These are phyloP conservation scores for Lenzites betulinus DNA, from an alignment of 768 basidiomycete species.

Conservation along the genomic window DNA sequence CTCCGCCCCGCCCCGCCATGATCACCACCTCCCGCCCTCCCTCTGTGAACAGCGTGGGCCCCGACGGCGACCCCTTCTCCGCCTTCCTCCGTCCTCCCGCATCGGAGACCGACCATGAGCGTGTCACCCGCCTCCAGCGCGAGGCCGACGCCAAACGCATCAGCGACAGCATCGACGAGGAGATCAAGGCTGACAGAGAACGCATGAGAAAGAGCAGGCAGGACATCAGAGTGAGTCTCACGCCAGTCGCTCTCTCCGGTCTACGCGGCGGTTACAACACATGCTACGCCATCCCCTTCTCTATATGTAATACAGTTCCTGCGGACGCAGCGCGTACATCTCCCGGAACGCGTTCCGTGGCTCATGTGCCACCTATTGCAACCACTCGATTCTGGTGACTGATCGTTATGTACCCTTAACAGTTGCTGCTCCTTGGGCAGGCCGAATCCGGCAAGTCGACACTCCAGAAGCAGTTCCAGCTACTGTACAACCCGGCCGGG, in stretches of 20 bases:
- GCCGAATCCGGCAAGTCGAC: constrained; percentile 83
- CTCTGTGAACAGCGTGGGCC: constrained; percentile 56
- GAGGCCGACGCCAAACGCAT: constrained; percentile 77
- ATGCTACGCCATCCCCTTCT: neutral
- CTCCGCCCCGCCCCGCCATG: constrained; percentile 36
- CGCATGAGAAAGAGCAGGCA: constrained; percentile 62
- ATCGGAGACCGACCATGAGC: constrained; percentile 67
- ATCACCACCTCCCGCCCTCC: constrained; percentile 58
- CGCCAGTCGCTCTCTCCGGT: constrained; percentile 24
- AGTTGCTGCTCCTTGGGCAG: constrained; percentile 72
- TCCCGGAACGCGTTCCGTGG: constrained; percentile 33
- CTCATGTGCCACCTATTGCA: neutral
- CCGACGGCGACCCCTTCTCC: constrained; percentile 69
- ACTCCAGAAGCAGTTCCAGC: constrained; percentile 82
- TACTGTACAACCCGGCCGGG: constrained; percentile 70
- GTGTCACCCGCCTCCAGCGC: constrained; percentile 55
- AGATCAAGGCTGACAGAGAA: constrained; percentile 70
- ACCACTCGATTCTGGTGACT: constrained; percentile 45
- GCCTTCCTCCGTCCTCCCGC: constrained; percentile 64
- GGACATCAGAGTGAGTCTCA: constrained; percentile 66
- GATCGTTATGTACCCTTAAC: constrained; percentile 67
- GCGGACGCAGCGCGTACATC: constrained; percentile 34
- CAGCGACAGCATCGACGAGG: constrained; percentile 83
- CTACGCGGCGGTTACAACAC: constrained; percentile 1
- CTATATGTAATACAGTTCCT: too few relatives aligned